A percentile compares a stretch with the other conserved stretches of the same genome.
Conservation (phyloP, 441 rosid genomes). For the Melianthus villosus region DNA sequence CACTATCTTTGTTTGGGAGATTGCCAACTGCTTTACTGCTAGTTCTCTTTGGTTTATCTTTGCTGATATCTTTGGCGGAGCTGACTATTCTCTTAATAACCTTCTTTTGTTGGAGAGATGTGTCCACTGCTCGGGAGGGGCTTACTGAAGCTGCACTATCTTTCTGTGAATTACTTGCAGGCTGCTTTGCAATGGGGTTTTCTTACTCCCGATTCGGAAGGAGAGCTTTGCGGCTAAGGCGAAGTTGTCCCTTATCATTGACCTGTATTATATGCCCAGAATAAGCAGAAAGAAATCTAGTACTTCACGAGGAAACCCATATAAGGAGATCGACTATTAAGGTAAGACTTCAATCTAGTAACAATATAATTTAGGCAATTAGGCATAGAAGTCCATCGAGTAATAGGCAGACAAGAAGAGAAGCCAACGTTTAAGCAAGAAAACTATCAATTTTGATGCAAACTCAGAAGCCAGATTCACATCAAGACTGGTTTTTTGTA, state of each 20-base stretch:
- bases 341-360: background rate
- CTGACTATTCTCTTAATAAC: conserved; percentile 28
- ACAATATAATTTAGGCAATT: background rate
- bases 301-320: no score
- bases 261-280: conserved; percentile 29
- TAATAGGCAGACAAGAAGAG: no score
- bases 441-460: no score
- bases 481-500: no score
- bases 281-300: background rate
- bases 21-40: conserved; percentile 21
- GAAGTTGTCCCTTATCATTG: conserved; percentile 91
- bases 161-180: conserved; percentile 15
- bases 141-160: conserved; percentile 15
- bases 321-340: background rate
- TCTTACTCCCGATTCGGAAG: conserved; percentile 50
- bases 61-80: conserved; percentile 29
- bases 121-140: conserved; percentile 26
- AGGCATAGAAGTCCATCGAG: background rate
- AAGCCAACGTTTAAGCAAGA: background rate
- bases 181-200: conserved; percentile 25
- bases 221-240: conserved; percentile 75
- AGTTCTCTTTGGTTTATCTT: conserved; percentile 26
- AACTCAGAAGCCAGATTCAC: no score
- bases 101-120: conserved; percentile 34
- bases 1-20: conserved; percentile 18